Conservation (phyloP, 2,329 filamentous ascomycete genomes). For the Cladosporium velox region DNA sequence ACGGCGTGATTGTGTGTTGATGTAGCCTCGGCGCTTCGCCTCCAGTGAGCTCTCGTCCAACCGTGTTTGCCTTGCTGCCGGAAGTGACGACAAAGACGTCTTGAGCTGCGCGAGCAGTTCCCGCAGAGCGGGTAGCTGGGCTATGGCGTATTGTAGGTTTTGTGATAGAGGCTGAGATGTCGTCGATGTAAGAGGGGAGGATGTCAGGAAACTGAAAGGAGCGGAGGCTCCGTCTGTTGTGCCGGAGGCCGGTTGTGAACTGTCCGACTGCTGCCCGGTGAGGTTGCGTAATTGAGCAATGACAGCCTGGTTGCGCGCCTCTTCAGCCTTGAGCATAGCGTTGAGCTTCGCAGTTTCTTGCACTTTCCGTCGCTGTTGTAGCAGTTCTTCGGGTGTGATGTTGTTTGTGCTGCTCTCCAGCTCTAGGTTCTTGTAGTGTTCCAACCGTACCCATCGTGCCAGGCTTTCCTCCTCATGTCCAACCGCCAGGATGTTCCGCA, state of each 20-base stretch:
- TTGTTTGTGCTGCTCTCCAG: constrained; percentile 38
- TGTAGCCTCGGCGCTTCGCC: constrained; percentile 74
- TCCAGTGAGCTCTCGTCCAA: constrained; percentile 52
- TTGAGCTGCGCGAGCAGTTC: constrained; percentile 65
- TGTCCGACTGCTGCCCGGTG: constrained; percentile 39
- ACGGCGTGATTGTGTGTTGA: constrained; percentile 75
- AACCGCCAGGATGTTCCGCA: constrained; percentile 68
- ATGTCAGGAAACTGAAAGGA: constrained; percentile 59
- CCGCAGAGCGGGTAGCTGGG: constrained; percentile 78
- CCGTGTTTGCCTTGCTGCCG: constrained; percentile 36
- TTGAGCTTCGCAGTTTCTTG: constrained; percentile 79
- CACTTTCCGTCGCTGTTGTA: constrained; percentile 70
- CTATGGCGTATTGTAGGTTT: constrained; percentile 75
- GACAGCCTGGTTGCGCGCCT: constrained; percentile 69
- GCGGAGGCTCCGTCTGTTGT: constrained; percentile 25
- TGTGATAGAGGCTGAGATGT: constrained; percentile 62
- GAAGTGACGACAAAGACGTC: constrained; percentile 10
- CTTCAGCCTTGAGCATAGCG: constrained; percentile 67
- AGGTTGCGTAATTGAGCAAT: constrained; percentile 65
- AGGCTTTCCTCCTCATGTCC: constrained; percentile 49
- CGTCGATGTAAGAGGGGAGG: constrained; percentile 45
- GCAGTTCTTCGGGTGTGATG: constrained; percentile 68
- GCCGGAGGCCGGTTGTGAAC: constrained; percentile 9
- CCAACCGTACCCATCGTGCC: constrained; percentile 74
- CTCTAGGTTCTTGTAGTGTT: constrained; percentile 71